Evolutionary conservation across 2,329 filamentous ascomycete species (phyloP), one percentile per base, ranked within the genome.

Genomic region (Clathrospora elynae): DNA sequence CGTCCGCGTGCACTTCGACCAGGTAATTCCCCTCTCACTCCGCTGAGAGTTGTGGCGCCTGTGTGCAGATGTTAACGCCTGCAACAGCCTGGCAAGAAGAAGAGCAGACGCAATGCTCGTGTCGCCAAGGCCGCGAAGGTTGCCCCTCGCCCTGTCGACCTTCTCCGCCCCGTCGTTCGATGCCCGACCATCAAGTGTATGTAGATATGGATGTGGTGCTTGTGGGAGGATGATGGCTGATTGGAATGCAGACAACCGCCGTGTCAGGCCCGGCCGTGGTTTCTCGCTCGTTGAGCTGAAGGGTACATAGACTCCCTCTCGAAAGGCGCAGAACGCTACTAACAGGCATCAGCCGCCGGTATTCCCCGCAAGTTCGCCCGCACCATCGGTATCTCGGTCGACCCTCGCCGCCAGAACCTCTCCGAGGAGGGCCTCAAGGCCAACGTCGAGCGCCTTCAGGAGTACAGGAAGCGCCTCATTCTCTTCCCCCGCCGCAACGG

Each of bases 1-100:
- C 81, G 93, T 99, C 75, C 89, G 90, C 80, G 88, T 89, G 79
- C 93, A 99, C 85, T 99, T 99, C 82, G 90, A 99, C 84, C 93
- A 97, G 90, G 92, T 95, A 92, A 80, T 72, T 77, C 74, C 77
- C 78, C 74, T 75, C 70, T 76, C 72, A 70, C 46, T 49, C 49
- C 51, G 43, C 53, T 76, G 74, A 78, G 75, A 76, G 75, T 67
- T 73, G 74, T 73, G 75, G 75, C 75, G 75, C 76, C 75, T 75
- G 73, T 67, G 56, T 57, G 46, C 51, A 62, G 19, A 53, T 59
- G 62, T 58, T 67, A 67, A 71, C 62, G 53, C 49, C 47, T 53
- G 46, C 52, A 53, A 61, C 55, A 99, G 92, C 87, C 93, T 75
- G 93, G 92, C 76, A 90, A 90, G 80, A 99, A 99, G 86, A 84